A percentile compares a stretch with the other conserved stretches of the same genome.
phyloP scores from a whole-genome alignment of 1,284 basidiomycete genomes.

The Cystobasidium slooffiae region DNA sequence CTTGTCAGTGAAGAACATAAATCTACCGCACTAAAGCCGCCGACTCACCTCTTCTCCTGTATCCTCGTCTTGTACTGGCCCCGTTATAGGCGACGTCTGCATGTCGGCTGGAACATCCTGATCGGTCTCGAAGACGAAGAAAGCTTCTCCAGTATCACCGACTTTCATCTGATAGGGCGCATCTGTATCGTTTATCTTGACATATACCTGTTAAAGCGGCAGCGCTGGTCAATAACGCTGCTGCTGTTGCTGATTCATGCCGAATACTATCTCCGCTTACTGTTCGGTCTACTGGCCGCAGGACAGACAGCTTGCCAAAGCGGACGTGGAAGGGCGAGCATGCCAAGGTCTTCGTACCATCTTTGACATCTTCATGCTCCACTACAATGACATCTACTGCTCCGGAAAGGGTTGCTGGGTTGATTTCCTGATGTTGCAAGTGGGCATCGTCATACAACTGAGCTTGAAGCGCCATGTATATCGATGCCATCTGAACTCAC shows the following conservation, averaged over 20 bases:
- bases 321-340: constrained; percentile 98
- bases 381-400: constrained; percentile 98
- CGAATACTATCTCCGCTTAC: constrained; percentile 58
- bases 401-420: constrained; percentile 90
- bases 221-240: background rate
- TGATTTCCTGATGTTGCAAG: constrained; percentile 61
- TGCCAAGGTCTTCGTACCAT: constrained; percentile 67
- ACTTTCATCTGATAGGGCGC: constrained; percentile 98
- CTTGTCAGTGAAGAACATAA: background rate
- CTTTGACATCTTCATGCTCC: constrained; percentile 66
- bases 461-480: background rate
- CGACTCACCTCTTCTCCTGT: constrained; percentile 22
- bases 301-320: constrained; percentile 96
- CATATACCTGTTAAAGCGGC: constrained; percentile 50
- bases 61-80: constrained; percentile 48
- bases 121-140: constrained; percentile 97
- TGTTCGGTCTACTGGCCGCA: constrained; percentile 92
- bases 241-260: background rate
- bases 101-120: constrained; percentile 90
- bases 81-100: constrained; percentile 76
- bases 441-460: constrained; percentile 16
- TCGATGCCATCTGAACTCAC: background rate
- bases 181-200: constrained; percentile 65
- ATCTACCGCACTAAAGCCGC: background rate
- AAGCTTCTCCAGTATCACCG: constrained; percentile 96